Evolutionary conservation across 73 alveolate species (phyloP).

Genomic region (Paramecium biaurelia): DNA sequence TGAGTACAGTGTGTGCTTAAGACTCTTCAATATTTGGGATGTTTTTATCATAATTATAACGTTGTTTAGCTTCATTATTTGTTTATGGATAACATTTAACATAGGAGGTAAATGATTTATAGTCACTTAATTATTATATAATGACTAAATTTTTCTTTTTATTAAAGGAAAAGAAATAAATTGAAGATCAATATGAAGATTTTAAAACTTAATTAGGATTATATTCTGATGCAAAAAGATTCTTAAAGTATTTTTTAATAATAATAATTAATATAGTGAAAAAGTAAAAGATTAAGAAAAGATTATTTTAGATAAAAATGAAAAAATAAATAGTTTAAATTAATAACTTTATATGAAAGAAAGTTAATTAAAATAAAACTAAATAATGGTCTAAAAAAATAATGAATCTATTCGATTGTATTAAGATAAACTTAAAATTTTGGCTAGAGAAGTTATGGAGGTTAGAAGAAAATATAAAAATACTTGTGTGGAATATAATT

Average conservation of each 20-base stretch:
- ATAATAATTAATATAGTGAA: not conserved
- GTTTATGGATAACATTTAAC: constrained; percentile 34
- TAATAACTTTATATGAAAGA: not conserved
- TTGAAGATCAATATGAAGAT: constrained; percentile 13
- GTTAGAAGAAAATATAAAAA: constrained; percentile 22
- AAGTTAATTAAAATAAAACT: not conserved
- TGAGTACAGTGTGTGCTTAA: constrained; percentile 22
- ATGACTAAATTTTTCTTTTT: constrained; percentile 28
- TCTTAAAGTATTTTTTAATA: not conserved
- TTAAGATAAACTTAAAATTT: constrained; percentile 26
- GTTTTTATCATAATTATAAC: not conserved
- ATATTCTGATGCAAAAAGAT: not conserved
- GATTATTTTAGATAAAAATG: not conserved
- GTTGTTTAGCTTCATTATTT: constrained; percentile 5
- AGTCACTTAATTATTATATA: constrained; percentile 4
- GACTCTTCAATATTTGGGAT: constrained; percentile 46
- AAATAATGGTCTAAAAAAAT: not conserved
- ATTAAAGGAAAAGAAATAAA: not conserved
- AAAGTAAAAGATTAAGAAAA: constrained; percentile 16
- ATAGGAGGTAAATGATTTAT: not conserved
- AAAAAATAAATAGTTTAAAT: not conserved
- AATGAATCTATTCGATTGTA: constrained; percentile 4
- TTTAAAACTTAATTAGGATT: not conserved
- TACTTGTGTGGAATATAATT: constrained; percentile 16
- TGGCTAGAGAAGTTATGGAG: constrained; percentile 7